A percentile compares a stretch with the other conserved stretches of the same genome.
These are phyloP conservation scores for Apodospora peruviana DNA, from an alignment of 495 filamentous ascomycete species.

Conservation along the genomic window DNA sequence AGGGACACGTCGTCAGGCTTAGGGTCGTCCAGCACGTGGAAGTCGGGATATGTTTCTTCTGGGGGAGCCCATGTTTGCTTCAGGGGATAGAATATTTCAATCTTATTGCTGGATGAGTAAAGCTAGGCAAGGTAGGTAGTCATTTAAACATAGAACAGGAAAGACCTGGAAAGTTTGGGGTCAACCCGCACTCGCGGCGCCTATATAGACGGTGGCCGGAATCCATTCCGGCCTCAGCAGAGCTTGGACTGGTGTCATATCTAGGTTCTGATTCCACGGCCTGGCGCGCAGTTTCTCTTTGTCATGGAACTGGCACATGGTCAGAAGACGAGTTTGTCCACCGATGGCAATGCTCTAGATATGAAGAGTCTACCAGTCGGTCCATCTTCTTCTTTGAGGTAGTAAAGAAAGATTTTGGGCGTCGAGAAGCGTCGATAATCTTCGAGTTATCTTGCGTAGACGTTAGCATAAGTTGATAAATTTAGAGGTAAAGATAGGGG, in stretches of 20 bases:
- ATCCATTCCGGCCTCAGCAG: conserved; percentile 54
- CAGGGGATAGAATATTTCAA: neutral
- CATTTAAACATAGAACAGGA: neutral
- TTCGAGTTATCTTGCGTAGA: too few species aligned
- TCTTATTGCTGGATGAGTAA: neutral
- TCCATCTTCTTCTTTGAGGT: too few species aligned
- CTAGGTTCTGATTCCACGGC: neutral
- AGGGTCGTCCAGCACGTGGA: conserved; percentile 34
- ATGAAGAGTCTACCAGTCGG: too few species aligned
- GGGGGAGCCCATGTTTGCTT: conserved; percentile 27
- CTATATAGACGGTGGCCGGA: conserved; percentile 58
- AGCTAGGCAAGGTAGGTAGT: neutral
- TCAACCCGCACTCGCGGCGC: conserved; percentile 29
- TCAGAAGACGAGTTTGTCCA: neutral
- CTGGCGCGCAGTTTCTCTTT: conserved; percentile 25
- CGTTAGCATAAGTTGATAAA: too few species aligned
- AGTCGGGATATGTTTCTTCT: conserved; percentile 18
- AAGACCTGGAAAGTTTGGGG: conserved; percentile 3
- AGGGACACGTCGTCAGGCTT: conserved; percentile 42
- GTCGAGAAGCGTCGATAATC: too few species aligned
- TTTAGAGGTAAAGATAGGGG: too few species aligned
- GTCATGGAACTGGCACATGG: conserved; percentile 14
- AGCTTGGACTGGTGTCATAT: neutral
- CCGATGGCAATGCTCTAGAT: too few species aligned
- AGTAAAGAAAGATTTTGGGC: too few species aligned